Evolutionary conservation across 352 stramenopile genomes (phyloP).

Genomic region (Pythium dissimile): DNA sequence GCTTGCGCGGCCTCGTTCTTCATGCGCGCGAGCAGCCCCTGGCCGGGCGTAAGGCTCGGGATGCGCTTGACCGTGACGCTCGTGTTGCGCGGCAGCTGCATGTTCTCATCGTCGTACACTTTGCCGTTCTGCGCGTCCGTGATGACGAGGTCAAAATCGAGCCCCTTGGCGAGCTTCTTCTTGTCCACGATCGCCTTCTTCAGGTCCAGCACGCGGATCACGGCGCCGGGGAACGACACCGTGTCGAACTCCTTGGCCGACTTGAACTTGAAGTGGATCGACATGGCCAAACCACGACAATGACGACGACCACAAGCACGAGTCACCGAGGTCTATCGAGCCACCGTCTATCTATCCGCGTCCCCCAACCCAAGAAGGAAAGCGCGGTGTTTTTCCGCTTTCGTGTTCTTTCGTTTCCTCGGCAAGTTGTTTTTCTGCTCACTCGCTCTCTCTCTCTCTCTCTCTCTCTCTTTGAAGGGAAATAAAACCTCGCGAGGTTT

Average conservation of each 20-base stretch:
- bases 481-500: conserved; percentile 15
- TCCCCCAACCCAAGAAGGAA: too few species aligned
- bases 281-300: conserved; percentile 41
- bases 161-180: conserved; percentile 90
- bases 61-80: conserved; percentile 92
- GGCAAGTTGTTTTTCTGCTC: too few species aligned
- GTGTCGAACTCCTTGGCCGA: conserved; percentile 88
- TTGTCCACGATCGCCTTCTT: conserved; percentile 93
- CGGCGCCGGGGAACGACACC: conserved; percentile 77
- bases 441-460: too few species aligned
- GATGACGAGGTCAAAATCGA: conserved; percentile 91
- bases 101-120: conserved; percentile 90
- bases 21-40: conserved; percentile 77
- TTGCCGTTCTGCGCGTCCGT: conserved; percentile 91
- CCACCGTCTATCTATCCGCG: too few species aligned
- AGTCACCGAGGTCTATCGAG: too few species aligned
- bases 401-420: too few species aligned
- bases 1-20: conserved; percentile 75
- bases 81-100: conserved; percentile 87
- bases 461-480: too few species aligned
- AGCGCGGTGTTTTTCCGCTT: too few species aligned
- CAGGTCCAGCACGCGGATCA: conserved; percentile 87
- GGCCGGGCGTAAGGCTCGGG: conserved; percentile 72
- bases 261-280: conserved; percentile 92
- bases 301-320: neutral